Evolutionary conservation across 2,329 filamentous ascomycete species (phyloP), one percentile per base, ranked within the genome.

Genomic region (Aspergillus costaricaensis): DNA sequence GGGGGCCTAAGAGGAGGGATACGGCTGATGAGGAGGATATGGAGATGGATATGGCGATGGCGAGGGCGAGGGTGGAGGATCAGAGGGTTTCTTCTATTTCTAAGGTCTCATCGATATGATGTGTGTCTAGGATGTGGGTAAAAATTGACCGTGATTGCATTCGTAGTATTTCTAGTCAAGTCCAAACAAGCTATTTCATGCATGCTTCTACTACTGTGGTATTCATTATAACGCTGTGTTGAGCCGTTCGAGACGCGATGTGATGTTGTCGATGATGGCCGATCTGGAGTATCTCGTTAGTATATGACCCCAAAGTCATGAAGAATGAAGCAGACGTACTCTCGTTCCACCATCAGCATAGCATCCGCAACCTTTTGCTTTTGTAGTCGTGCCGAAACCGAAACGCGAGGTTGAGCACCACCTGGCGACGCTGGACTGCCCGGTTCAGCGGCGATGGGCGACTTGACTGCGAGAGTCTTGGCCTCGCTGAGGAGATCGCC

Each of bases 341-440:
- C 80, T 74, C 80, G 72, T 60, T 82, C 80, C 50, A 83, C 78
- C 79, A 82, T 78, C 43, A 70, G 74, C 79, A 81, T 81, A 5
- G 80, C 80, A 67, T 82, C 79, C 2, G 73, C 72, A 51, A 82
- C 71, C 68, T 77, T 80, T 38, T 78, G 77, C 39, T 76, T 77
- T 61, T 82, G 80, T 25, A 82, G 65, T 55, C 77, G 72, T 48
- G 75, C 73, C 1, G 79, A 76, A 19, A 81, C 72, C 58, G 79
- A 76, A 21, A 81, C 72, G 54, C 68, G 72, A 5, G 76, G 69
- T 6, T 73, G 70, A 30, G 65, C 58, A 8, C 65, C 58, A 8
- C 65, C 65, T 19, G 76, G 70, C 51, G 71, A 72, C n/a, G 63
- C 69, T 14, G 71, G 70, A 39, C 64, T 73, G 38, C 65, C 65